Evolutionary conservation across 768 basidiomycete genomes (phyloP).

Genomic region (Xerocomellus intermedius): DNA sequence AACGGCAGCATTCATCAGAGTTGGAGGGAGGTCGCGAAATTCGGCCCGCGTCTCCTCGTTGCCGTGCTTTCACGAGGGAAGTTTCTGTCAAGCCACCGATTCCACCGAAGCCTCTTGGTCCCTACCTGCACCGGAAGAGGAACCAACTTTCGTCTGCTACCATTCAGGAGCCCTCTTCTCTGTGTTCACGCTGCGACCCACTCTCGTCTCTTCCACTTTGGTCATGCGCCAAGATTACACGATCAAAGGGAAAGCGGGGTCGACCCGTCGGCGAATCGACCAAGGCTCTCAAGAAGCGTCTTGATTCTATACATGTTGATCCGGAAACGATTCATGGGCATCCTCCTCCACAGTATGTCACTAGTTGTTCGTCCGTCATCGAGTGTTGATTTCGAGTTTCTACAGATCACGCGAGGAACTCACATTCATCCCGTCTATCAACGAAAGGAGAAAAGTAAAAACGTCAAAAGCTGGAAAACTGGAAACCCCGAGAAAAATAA

Average conservation of each 20-base stretch:
- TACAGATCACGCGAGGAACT: neutral
- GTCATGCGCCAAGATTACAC: conserved; percentile 18
- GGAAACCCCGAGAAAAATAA: neutral
- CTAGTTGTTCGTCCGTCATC: neutral
- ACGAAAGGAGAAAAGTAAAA: neutral
- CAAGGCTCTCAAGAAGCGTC: conserved; percentile 6
- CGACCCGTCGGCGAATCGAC: neutral
- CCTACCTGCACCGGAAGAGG: neutral
- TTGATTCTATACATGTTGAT: conserved; percentile 5
- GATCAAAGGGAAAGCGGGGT: conserved; percentile 8
- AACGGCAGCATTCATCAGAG: neutral
- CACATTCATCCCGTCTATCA: neutral
- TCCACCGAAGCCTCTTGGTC: conserved; percentile 1
- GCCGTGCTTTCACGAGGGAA: neutral
- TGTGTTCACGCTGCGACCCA: conserved; percentile 6
- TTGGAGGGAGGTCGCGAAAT: neutral
- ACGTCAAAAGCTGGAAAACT: neutral
- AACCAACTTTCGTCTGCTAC: neutral
- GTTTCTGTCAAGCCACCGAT: conserved; percentile 1
- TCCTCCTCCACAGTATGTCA: neutral
- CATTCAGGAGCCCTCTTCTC: neutral
- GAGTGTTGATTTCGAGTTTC: neutral
- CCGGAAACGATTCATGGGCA: conserved; percentile 6
- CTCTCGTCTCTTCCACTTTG: conserved; percentile 7
- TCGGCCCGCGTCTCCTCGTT: neutral